These are phyloP conservation scores for Cladobotryum protrusum DNA, from an alignment of 2,329 filamentous ascomycete genomes.

Conservation along the genomic window DNA sequence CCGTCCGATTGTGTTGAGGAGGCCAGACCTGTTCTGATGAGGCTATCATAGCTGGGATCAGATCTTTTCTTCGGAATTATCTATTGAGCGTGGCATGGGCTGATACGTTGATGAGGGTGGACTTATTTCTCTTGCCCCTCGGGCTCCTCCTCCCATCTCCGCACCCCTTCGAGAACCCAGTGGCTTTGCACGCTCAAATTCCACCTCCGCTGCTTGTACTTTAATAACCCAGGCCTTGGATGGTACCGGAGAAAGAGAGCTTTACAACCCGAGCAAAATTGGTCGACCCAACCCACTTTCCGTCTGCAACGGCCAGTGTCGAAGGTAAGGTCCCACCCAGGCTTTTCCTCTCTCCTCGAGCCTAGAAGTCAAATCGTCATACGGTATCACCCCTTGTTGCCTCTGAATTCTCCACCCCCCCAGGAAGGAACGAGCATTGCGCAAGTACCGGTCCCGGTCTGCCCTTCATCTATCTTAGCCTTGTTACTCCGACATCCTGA, in stretches of 20 bases:
- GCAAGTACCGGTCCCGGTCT: slow-evolving; percentile 55
- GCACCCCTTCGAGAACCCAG: slow-evolving; percentile 21
- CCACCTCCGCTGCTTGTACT: slow-evolving; percentile 42
- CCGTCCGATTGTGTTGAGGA: slow-evolving; percentile 24
- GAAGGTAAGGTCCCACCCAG: slow-evolving; percentile 42
- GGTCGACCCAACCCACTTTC: slow-evolving; percentile 20
- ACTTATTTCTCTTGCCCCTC: slow-evolving; percentile 5
- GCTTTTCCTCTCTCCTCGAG: slow-evolving; percentile 30
- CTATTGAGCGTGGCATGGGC: slow-evolving; percentile 37
- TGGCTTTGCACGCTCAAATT: slow-evolving; percentile 22
- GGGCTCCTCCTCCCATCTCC: slow-evolving; percentile 19
- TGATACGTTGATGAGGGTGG: slow-evolving; percentile 31
- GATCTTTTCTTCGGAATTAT: slow-evolving; percentile 60
- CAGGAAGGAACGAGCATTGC: slow-evolving; percentile 23
- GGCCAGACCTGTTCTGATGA: slow-evolving; percentile 46
- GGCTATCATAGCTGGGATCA: slow-evolving; percentile 44
- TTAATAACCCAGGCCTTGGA: slow-evolving; percentile 41
- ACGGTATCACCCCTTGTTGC: slow-evolving; percentile 25
- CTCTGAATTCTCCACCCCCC: slow-evolving; percentile 31
- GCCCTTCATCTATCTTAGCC: slow-evolving; percentile 72
- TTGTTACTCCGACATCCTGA: slow-evolving; percentile 72
- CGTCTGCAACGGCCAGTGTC: slow-evolving; percentile 44
- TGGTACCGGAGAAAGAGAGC: slow-evolving; percentile 9
- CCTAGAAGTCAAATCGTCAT: slow-evolving; percentile 10
- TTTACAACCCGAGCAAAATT: slow-evolving; percentile 5